Evolutionary conservation across 192 early-diverging fungal genomes (phyloP), one percentile per base, ranked within the genome.

Genomic region (Entomortierella lignicola): DNA sequence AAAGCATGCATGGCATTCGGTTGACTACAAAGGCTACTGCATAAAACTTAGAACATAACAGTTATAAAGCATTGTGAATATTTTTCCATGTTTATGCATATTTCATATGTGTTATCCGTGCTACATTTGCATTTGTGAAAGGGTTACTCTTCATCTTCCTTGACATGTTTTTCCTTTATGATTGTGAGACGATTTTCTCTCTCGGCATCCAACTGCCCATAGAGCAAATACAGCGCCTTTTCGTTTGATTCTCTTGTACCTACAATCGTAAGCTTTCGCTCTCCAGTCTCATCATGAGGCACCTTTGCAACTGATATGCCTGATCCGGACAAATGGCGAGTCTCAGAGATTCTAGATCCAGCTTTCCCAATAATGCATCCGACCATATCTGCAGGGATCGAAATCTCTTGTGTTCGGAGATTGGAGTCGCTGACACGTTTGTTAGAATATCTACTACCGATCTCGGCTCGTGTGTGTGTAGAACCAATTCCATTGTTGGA

Each of bases 321-420:
- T 27, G 92, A 91, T 65, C 93, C 93, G 17, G 93, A 94, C 20
- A 92, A 79, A 39, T 89, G 87, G 66, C 93, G 92, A 69, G 93
- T 94, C 77, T 94, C 93, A 20, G 93, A 89, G 66, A 94, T 92
- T 68, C 92, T 92, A 31, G 88, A 86, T 27, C 95, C 96, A 42
- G 87, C 91, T 83, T 97, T 97, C 66, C 97, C 97, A 82, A 99
- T 99, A 75, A 99, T 95, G 71, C 95, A 95, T 30, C 97, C 97
- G 53, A 97, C 96, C 93, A 98, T 94, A 79, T 97, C 95, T 77
- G 91, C 90, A 21, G 97, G 95, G 62, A 99, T 96, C 55, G 90
- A 90, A 71, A 98, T 95, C 68, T 97, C 91, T 77, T 95, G 92
- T 27, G 89, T 94, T 72, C 92, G 91, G 71, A 89, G 85, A 73